Evolutionary conservation across 2,329 filamentous ascomycete genomes (phyloP).

Genomic region (Penicillium nordicum): DNA sequence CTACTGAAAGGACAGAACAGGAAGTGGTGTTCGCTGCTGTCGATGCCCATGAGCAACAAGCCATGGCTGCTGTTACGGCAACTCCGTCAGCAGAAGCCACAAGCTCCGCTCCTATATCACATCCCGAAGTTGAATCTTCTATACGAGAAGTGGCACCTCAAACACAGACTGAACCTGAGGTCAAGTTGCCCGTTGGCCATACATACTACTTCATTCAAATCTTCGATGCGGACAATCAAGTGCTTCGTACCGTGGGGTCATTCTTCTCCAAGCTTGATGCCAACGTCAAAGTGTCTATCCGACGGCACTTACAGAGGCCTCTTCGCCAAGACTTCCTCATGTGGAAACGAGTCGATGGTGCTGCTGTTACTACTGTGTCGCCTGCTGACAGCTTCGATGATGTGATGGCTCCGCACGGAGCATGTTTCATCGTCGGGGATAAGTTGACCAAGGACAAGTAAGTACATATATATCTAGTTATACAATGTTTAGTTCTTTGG

Average conservation of each 20-base stretch:
- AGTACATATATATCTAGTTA: conserved; percentile 14
- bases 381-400: conserved; percentile 35
- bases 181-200: conserved; percentile 33
- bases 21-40: conserved; percentile 30
- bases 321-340: conserved; percentile 41
- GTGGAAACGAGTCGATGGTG: conserved; percentile 44
- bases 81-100: conserved; percentile 10
- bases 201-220: conserved; percentile 51
- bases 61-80: conserved; percentile 17
- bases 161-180: conserved; percentile 16
- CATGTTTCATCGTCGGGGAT: conserved; percentile 43
- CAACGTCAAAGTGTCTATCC: conserved; percentile 40
- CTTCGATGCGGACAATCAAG: conserved; percentile 51
- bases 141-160: conserved; percentile 1
- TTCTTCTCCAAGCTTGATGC: conserved; percentile 43
- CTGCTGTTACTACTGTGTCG: conserved; percentile 34
- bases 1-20: conserved; percentile 21
- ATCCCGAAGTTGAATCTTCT: conserved; percentile 14
- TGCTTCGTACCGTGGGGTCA: conserved; percentile 39
- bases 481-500: not conserved
- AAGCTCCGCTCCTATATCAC: not conserved
- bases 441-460: conserved; percentile 38
- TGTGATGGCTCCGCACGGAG: conserved; percentile 36
- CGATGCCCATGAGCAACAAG: conserved; percentile 30
- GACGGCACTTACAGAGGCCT: conserved; percentile 38